Evolutionary conservation across 2,329 filamentous ascomycete genomes (phyloP).

Genomic region (Capronia coronata): DNA sequence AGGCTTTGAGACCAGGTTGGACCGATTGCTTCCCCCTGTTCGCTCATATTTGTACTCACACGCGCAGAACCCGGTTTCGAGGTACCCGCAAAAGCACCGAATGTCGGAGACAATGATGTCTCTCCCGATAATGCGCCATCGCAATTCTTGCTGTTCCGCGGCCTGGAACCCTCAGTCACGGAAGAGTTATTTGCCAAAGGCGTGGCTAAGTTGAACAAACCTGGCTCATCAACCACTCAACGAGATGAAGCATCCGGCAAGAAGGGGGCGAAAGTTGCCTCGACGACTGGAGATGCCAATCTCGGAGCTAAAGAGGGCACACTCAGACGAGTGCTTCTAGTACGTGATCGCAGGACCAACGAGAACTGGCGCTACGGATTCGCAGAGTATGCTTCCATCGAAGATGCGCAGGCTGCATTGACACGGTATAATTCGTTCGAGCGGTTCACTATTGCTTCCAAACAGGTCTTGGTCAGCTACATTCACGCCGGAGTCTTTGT

Average conservation of each 20-base stretch:
- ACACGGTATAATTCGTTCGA: constrained; percentile 64
- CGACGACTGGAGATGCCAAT: constrained; percentile 53
- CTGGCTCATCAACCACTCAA: constrained; percentile 38
- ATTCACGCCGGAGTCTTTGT: constrained; percentile 83
- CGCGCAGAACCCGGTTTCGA: constrained; percentile 15
- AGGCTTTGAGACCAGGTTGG: constrained; percentile 49
- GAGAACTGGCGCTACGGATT: constrained; percentile 78
- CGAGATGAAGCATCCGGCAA: constrained; percentile 31
- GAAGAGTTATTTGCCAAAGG: constrained; percentile 68
- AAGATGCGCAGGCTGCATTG: constrained; percentile 69
- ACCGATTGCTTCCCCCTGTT: neutral
- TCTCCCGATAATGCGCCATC: constrained; percentile 56
- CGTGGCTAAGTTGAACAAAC: constrained; percentile 65
- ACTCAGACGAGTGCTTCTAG: constrained; percentile 68
- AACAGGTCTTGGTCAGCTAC: constrained; percentile 63
- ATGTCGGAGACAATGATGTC: constrained; percentile 51
- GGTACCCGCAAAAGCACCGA: constrained; percentile 37
- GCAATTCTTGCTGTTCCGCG: constrained; percentile 69
- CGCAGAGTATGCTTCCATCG: constrained; percentile 69
- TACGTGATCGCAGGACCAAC: constrained; percentile 64
- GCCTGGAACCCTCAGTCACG: constrained; percentile 61
- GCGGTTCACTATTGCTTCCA: constrained; percentile 71
- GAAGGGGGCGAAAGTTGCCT: constrained; percentile 47
- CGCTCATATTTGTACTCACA: constrained; percentile 12
- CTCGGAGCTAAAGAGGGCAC: constrained; percentile 67